Base-by-base conservation (phyloP, 495 filamentous ascomycete species). In the Pyrenula massariospora region DNA sequence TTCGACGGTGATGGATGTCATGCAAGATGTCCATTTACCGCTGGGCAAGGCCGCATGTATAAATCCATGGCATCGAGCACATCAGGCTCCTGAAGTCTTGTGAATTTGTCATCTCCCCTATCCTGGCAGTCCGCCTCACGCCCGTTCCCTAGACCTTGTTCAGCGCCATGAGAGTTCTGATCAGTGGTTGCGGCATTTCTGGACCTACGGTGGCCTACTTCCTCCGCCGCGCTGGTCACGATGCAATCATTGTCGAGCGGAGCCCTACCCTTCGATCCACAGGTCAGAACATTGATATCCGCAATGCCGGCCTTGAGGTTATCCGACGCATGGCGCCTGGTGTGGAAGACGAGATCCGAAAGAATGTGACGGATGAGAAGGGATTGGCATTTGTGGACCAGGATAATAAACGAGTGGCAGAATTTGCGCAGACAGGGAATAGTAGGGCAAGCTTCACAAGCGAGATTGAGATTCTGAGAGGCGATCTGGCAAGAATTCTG, bases 381-480 rank as follows among this genome's bases (percentile, higher is more conserved):
- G 74, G 73, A 1, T 24, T 70, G 15, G n/a, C 60, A 12, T 15
- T 74, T 11, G 62, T 77, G 12, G 68, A 76, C 55, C 57, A 58
- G 1, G 19, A 63, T 3, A 66, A 66, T 10, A 65, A 59, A 2
- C 19, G 50, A 21, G 50, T 58, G 21, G 72, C 59, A 2, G 60
- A 52, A 8, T 58, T 77, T 15, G 70, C 68, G 54, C 65, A 68
- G 24, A 57, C 66, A 2, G 68, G 69, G 1, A 62, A 72, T 23
- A 69, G 69, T 1, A 56, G 63, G 21, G 62, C 64, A 23, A 56
- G 58, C 20, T 57, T 76, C 10, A 75, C 71, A 5, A 70, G 66
- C 12, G 72, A 77, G 47, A 76, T 60, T 54, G 74, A 78, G 59
- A 75, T 77, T 50, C 71, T 77, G 68, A 64, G 73, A 0, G 74